Evolutionary conservation across 176 grass and related monocot genomes (phyloP).

Genomic region (Raddia distichophylla): DNA sequence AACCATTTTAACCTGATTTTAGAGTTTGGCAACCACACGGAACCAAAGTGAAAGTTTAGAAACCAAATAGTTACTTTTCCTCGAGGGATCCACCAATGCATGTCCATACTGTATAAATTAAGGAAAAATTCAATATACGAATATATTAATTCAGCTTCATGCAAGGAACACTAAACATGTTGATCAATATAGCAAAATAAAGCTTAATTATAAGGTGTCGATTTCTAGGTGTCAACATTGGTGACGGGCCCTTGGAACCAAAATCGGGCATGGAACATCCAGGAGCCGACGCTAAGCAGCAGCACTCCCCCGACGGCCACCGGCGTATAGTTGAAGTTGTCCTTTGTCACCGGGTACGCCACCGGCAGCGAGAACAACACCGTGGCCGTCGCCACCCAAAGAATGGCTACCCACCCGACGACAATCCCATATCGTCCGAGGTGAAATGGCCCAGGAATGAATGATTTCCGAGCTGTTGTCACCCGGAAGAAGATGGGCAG

Average conservation of each 20-base stretch:
- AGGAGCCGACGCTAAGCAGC: slow-evolving; percentile 45
- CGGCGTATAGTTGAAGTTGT: slow-evolving; percentile 80
- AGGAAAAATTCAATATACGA: neutral
- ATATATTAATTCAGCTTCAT: neutral
- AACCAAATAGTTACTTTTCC: no score
- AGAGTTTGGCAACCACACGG: no score
- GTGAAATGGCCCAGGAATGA: slow-evolving; percentile 65
- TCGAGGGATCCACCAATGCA: no score
- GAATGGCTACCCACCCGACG: slow-evolving; percentile 63
- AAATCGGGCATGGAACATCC: slow-evolving; percentile 51
- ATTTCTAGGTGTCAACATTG: slow-evolving; percentile 40
- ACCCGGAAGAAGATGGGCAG: slow-evolving; percentile 82
- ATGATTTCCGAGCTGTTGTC: slow-evolving; percentile 52
- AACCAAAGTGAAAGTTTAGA: no score
- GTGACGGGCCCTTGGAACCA: slow-evolving; percentile 73
- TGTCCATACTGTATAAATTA: no score
- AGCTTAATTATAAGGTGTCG: neutral
- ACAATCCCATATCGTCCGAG: slow-evolving; percentile 40
- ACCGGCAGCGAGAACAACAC: slow-evolving; percentile 88
- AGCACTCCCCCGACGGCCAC: slow-evolving; percentile 63
- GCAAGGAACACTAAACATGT: neutral
- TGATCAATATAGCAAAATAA: neutral
- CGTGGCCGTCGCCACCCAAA: slow-evolving; percentile 66
- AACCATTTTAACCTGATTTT: no score
- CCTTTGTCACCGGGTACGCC: slow-evolving; percentile 57